A percentile compares a stretch with the other conserved stretches of the same genome.
phyloP scores from a whole-genome alignment of 2,329 filamentous ascomycete species.

The Aspergillus quadricinctus region DNA sequence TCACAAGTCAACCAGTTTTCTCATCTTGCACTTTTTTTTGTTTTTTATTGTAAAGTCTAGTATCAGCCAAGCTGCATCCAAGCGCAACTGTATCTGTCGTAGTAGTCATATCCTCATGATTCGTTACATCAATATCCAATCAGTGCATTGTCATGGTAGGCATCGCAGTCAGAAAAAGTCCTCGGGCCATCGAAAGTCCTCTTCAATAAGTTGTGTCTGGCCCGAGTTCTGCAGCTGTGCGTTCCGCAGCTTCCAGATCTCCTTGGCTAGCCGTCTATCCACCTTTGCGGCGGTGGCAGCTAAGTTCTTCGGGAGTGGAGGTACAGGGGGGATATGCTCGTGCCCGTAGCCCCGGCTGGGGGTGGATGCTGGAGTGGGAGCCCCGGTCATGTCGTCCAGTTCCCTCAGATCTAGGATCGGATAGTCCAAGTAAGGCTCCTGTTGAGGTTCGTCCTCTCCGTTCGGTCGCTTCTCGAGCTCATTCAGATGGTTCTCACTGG shows the following conservation, averaged over 20 bases:
- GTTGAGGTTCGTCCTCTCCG: conserved; percentile 9
- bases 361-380: conserved; percentile 12
- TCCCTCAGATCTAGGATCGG: conserved; percentile 15
- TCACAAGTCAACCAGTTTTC: not conserved
- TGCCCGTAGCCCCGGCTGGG: conserved; percentile 15
- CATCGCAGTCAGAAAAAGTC: conserved; percentile 35
- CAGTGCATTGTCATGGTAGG: no score
- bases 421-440: conserved; percentile 6
- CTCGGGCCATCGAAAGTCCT: conserved; percentile 41
- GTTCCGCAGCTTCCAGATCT: conserved; percentile 18
- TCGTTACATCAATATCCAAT: conserved; percentile 5
- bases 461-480: not conserved
- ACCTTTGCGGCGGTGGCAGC: conserved; percentile 25
- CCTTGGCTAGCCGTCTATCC: conserved; percentile 16
- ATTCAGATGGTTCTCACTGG: not conserved
- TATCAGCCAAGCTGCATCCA: not conserved
- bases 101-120: conserved; percentile 1
- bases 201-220: not conserved
- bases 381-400: not conserved
- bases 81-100: not conserved
- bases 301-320: conserved; percentile 35
- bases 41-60: not conserved
- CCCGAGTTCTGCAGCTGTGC: conserved; percentile 1
- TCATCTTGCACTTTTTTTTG: not conserved
- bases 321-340: conserved; percentile 38